phyloP scores from a whole-genome alignment of 2,329 filamentous ascomycete genomes.

The Pseudopyricularia cyperi region DNA sequence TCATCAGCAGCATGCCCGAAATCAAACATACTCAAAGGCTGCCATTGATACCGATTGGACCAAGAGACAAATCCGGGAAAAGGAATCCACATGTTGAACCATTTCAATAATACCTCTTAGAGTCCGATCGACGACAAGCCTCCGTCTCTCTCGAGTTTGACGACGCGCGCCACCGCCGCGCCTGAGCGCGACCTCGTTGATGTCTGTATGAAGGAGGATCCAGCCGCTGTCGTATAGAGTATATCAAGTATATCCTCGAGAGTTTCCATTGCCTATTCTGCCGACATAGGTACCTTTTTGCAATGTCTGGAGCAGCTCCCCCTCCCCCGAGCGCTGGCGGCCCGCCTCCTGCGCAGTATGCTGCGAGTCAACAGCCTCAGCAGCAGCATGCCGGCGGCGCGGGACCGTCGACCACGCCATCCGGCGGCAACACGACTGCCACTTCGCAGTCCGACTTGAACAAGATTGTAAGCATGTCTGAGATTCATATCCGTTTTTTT shows the following conservation, averaged over 20 bases:
- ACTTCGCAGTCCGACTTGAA: slow-evolving; percentile 67
- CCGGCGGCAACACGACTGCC: slow-evolving; percentile 6
- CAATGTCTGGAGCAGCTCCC: background rate
- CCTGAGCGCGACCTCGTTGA: background rate
- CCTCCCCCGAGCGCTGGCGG: background rate
- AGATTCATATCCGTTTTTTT: background rate
- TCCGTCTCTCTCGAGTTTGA: background rate
- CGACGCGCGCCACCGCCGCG: slow-evolving; percentile 10
- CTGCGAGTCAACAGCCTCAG: background rate
- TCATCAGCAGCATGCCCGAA: no score
- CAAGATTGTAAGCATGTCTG: slow-evolving; percentile 65
- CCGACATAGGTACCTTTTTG: no score
- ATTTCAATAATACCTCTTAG: background rate
- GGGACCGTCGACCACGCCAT: background rate
- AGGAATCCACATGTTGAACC: background rate
- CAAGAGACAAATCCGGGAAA: background rate
- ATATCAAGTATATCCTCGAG: background rate
- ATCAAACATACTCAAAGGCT: no score
- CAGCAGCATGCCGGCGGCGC: background rate
- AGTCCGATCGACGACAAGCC: background rate
- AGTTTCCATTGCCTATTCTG: no score
- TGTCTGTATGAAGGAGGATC: background rate
- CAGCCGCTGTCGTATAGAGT: background rate
- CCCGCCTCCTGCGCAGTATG: slow-evolving; percentile 1
- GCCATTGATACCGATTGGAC: background rate